phyloP scores from a whole-genome alignment of 805 yeast genomes.

The Metschnikowia vanudenii region DNA sequence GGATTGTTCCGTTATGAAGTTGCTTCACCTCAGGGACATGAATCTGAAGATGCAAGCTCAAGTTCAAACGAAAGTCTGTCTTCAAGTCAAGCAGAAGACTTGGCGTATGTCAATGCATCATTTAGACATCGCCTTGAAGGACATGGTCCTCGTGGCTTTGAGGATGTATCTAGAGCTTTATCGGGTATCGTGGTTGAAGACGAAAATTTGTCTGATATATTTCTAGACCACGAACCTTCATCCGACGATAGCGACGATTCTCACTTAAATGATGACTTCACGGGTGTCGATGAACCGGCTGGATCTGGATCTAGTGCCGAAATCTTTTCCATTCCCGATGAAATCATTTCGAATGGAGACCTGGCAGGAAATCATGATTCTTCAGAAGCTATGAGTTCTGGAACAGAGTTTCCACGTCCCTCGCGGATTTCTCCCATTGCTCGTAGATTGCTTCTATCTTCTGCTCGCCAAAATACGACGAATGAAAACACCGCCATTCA shows the following conservation, averaged over 20 bases:
- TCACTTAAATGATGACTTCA: not conserved
- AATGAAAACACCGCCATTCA: slow-evolving; percentile 20
- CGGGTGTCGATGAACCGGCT: not conserved
- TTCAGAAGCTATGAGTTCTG: not conserved
- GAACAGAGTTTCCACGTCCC: not conserved
- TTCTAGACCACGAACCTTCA: too few relatives aligned
- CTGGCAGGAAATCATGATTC: not conserved
- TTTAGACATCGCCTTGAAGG: not conserved
- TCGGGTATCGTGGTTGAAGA: not conserved
- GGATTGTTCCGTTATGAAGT: not conserved
- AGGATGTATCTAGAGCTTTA: slow-evolving; percentile 3
- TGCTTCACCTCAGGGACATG: slow-evolving; percentile 2
- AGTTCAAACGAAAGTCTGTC: slow-evolving; percentile 2
- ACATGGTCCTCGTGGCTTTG: not conserved
- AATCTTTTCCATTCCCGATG: not conserved
- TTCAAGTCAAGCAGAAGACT: not conserved
- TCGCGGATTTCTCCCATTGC: not conserved
- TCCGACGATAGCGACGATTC: slow-evolving; percentile 1
- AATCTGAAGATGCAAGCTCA: slow-evolving; percentile 4
- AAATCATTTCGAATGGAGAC: not conserved
- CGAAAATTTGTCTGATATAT: not conserved
- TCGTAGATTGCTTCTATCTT: slow-evolving; percentile 26
- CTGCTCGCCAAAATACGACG: slow-evolving; percentile 27
- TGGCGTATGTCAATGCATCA: not conserved
- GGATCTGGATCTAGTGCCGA: not conserved